Base-by-base conservation (phyloP, 2,329 filamentous ascomycete species). In the Epichloe scottii region DNA sequence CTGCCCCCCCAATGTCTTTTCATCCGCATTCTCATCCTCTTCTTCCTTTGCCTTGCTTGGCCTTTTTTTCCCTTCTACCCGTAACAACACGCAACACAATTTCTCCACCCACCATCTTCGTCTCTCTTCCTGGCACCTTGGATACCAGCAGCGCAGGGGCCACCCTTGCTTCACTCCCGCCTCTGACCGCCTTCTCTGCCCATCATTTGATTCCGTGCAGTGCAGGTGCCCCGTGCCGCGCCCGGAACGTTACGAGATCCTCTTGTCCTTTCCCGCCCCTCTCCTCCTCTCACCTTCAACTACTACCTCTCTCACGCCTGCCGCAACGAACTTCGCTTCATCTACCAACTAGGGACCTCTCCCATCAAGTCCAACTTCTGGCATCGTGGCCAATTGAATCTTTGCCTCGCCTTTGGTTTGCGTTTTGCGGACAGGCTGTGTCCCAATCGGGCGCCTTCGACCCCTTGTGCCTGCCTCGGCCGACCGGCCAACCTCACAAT, bases 401-500 rank as follows among this genome's bases (percentile, higher is more conserved):
- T 17, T 37, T 17, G 21, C 21, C 23, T 17, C 23, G 45, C 19
- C 19, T 39, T 47, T 14, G 11, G n/a, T 21, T 11, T 30, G 12
- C 26, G 12, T 38, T 38, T n/a, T 19, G 34, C 45, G 34, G 39
- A 15, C 39, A 11, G 15, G 11, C 34, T 6, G 19, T 23, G 1
- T 34, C 26, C 19, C 26, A 34, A 30, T 19, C 34, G 2, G 40
- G 14, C 17, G 17, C 46, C 33, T 40, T 10, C 15, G 30, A 38
- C 21, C 35, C 19, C 21, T 38, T 40, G 37, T 38, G 33, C 34
- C 50, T 38, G 33, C 26, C 50, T 46, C 41, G 41, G 39, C 38
- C 35, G 39, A 49, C 30, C 47, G 40, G 44, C 42, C 38, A 26
- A 51, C 49, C 50, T 53, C 64, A 75, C 56, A 52, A 84, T 84